Evolutionary conservation across 495 filamentous ascomycete species (phyloP), one percentile per base, ranked within the genome.

Genomic region (Penicillium macrosclerotiorum): DNA sequence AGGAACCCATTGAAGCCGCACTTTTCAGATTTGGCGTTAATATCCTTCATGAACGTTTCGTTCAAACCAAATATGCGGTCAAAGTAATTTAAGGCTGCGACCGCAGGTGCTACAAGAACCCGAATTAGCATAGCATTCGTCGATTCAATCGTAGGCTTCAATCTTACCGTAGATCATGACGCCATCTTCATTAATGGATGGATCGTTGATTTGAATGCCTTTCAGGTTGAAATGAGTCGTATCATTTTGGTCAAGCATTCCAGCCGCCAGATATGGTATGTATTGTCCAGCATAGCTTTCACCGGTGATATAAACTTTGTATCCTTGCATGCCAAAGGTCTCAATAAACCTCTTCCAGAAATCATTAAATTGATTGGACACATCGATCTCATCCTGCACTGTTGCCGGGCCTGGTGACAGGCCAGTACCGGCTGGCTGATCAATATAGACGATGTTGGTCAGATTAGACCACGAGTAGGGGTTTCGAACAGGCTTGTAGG

Each of bases 361-460:
- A 31, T 80, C 81, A 40, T 80, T 68, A 66, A 91, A 90, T 49
- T 90, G 78, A 4, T 63, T 60, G 0, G 83, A 81, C 3, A 87
- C 75, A 41, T 87, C 85, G 6, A 73, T 62, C 49, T 89, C 85
- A 50, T 78, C 73, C 2, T 68, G 78, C 18, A 82, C 83, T n/a
- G 72, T 81, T 0, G 79, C 68, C 3, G 62, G 72, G 1, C 85
- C 86, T 22, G 78, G 79, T 0, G 78, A 79, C 48, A 86, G 87
- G 11, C 88, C 88, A 9, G 86, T 87, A 29, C 88, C 85, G 8
- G 89, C 80, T 0, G 88, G 88, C 54, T 91, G 87, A 36, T 89
- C 85, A 20, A 89, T 68, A 65, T 80, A 90, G 31, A 90, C 71
- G 51, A 89, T 71, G 54, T 90, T 90, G 32, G 87, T 89, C 36